phyloP scores from a whole-genome alignment of 345 rosid species.

The Reutealis trisperma region DNA sequence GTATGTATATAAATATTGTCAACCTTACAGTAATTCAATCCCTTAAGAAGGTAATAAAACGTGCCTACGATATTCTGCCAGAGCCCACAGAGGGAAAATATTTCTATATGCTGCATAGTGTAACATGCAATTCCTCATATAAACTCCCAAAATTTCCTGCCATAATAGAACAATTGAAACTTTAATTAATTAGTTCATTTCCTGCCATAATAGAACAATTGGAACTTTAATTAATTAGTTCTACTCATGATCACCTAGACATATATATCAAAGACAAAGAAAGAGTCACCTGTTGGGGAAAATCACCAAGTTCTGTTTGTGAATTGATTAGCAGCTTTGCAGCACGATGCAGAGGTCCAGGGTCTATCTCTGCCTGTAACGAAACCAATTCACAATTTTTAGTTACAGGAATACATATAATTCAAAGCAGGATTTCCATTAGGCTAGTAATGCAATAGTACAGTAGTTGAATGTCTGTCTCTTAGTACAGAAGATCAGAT shows the following conservation, averaged over 20 bases:
- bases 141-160: constrained; percentile 16
- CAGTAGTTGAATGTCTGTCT: too few species aligned
- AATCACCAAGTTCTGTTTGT: constrained; percentile 19
- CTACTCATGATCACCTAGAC: too few species aligned
- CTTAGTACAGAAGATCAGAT: too few species aligned
- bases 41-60: not conserved
- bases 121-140: constrained; percentile 23
- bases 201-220: constrained; percentile 2
- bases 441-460: too few species aligned
- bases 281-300: constrained; percentile 21
- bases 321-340: constrained; percentile 19
- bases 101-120: constrained; percentile 20
- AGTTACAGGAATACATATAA: not conserved
- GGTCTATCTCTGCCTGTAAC: constrained; percentile 1
- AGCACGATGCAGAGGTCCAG: constrained; percentile 13
- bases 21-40: not conserved
- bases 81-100: constrained; percentile 27
- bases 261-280: too few species aligned
- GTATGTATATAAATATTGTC: too few species aligned
- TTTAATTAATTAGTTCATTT: not conserved
- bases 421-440: not conserved
- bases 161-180: not conserved
- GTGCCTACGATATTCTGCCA: constrained; percentile 16
- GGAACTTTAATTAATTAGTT: too few species aligned
- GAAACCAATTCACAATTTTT: not conserved